Conservation (phyloP, 257 asterid species). For the Rubia yunnanensis region DNA sequence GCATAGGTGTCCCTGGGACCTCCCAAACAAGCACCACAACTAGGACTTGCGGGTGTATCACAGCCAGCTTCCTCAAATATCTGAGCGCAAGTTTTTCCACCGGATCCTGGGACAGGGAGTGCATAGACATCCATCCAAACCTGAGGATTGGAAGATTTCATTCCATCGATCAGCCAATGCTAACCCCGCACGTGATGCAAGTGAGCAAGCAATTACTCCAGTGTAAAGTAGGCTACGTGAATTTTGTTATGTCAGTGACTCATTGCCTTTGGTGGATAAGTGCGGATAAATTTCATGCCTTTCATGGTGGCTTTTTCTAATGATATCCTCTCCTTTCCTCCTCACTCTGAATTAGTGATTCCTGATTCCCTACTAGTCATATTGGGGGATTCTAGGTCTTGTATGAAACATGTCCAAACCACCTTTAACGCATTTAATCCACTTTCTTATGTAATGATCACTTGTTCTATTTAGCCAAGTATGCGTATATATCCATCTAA, state of each 20-base stretch:
- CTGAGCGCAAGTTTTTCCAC: conserved; percentile 94
- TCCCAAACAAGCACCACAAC: conserved; percentile 95
- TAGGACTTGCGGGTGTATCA: conserved; percentile 97
- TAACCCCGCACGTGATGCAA: not conserved
- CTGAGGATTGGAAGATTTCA: conserved; percentile 24
- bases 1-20: conserved; percentile 97
- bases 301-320: not conserved
- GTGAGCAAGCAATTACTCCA: not conserved
- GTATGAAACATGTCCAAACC: no score
- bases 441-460: no score
- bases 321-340: not conserved
- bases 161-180: not conserved
- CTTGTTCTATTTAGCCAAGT: not conserved
- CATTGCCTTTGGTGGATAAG: not conserved
- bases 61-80: conserved; percentile 99
- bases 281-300: not conserved
- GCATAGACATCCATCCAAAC: conserved; percentile 95
- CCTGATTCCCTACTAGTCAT: not conserved
- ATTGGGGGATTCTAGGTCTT: not conserved
- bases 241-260: not conserved
- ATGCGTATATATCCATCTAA: not conserved
- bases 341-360: not conserved
- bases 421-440: not conserved
- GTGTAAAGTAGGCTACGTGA: not conserved
- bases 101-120: conserved; percentile 88